Percentiles rank a stretch among this genome's conserved stretches.
Conservation (phyloP, 2,329 filamentous ascomycete species). For the Alternaria dauci region DNA sequence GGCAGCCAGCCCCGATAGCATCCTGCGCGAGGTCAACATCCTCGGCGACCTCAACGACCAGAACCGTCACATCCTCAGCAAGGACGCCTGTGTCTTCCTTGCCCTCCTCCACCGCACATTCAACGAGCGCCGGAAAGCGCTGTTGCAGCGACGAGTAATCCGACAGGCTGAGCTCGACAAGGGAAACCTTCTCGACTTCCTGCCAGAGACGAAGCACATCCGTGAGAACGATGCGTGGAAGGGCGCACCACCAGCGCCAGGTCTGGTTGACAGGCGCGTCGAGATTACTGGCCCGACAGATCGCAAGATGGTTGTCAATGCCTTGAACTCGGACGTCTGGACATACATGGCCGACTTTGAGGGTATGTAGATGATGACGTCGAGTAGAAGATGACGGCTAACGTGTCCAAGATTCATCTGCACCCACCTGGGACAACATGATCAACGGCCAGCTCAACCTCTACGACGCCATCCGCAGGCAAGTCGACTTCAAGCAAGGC, state of each 20-base stretch:
- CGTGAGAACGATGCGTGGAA: conserved; percentile 94
- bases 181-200: conserved; percentile 88
- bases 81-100: conserved; percentile 89
- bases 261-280: conserved; percentile 89
- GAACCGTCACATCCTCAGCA: conserved; percentile 90
- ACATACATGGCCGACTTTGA: conserved; percentile 99
- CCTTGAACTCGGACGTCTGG: conserved; percentile 93
- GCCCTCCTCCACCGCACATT: conserved; percentile 95
- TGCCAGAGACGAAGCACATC: conserved; percentile 94
- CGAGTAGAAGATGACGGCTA: conserved; percentile 1
- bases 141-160: conserved; percentile 84
- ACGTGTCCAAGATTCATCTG: conserved; percentile 76
- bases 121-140: conserved; percentile 84
- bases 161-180: conserved; percentile 94
- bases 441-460: conserved; percentile 98
- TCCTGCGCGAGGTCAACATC: conserved; percentile 89
- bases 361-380: conserved; percentile 63
- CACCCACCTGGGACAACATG: conserved; percentile 99
- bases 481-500: conserved; percentile 96
- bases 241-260: conserved; percentile 88
- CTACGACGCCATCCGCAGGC: conserved; percentile 91
- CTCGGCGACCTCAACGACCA: conserved; percentile 79
- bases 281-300: conserved; percentile 98
- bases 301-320: conserved; percentile 99
- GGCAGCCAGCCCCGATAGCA: conserved; percentile 67